Conservation (phyloP, 176 grass and related monocot genomes). For the Paspalum vaginatum region DNA sequence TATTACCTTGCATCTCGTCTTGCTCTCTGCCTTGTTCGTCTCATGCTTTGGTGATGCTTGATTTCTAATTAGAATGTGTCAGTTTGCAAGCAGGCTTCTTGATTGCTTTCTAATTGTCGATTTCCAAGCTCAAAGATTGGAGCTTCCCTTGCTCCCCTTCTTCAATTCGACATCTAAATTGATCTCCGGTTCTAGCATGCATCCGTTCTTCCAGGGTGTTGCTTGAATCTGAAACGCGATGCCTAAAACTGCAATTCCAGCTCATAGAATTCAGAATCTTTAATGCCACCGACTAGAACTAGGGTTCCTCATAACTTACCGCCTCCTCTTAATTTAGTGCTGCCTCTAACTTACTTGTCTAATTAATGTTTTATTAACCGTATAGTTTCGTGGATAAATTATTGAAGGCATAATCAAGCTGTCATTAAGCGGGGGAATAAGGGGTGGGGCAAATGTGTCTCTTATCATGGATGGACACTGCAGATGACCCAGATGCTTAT, state of each 20-base stretch:
- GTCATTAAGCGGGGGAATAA: constrained; percentile 44
- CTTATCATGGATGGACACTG: constrained; percentile 24
- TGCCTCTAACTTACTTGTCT: background rate
- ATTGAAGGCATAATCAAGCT: constrained; percentile 51
- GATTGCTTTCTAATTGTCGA: background rate
- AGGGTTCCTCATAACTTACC: constrained; percentile 39
- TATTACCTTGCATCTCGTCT: background rate
- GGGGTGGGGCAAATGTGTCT: constrained; percentile 10
- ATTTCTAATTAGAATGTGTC: constrained; percentile 21
- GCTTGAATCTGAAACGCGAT: constrained; percentile 26
- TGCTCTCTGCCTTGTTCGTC: too few species aligned
- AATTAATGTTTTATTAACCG: constrained; percentile 33
- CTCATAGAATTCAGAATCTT: constrained; percentile 15
- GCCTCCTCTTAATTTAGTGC: constrained; percentile 24
- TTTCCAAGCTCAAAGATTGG: constrained; percentile 16
- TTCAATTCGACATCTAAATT: constrained; percentile 7
- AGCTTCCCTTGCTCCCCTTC: background rate
- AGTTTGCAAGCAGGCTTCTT: constrained; percentile 7
- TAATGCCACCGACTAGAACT: constrained; percentile 28
- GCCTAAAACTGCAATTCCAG: constrained; percentile 11
- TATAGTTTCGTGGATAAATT: constrained; percentile 45
- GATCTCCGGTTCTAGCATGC: constrained; percentile 7
- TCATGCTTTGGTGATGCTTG: background rate
- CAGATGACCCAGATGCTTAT: constrained; percentile 14
- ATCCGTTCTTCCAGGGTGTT: background rate